Percentiles rank a stretch among this genome's conserved stretches.
phyloP scores from a whole-genome alignment of 176 grass and related monocot species.

The Musa itinerans region DNA sequence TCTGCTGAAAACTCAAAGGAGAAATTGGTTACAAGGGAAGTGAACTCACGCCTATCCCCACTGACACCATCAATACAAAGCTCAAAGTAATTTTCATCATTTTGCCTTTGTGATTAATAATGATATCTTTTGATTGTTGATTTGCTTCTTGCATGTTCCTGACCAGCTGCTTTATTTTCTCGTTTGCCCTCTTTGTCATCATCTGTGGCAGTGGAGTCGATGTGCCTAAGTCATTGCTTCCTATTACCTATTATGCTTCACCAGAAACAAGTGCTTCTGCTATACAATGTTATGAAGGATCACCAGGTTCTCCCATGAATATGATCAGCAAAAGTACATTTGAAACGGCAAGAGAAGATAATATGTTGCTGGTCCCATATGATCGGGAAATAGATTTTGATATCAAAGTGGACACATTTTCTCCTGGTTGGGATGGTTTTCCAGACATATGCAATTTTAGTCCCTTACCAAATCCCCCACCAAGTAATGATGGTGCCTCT shows the following conservation, averaged over 20 bases:
- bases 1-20: background rate
- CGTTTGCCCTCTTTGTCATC: background rate
- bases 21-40: background rate
- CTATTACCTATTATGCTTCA: conserved; percentile 7
- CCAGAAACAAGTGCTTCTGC: conserved; percentile 20
- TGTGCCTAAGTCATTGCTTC: background rate
- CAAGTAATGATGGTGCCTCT: conserved; percentile 1
- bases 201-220: conserved; percentile 13
- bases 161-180: background rate
- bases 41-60: conserved; percentile 3
- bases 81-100: conserved; percentile 5
- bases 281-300: conserved; percentile 8
- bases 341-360: background rate
- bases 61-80: conserved; percentile 19
- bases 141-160: background rate
- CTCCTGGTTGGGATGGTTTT: conserved; percentile 31
- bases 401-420: conserved; percentile 7
- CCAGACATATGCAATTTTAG: conserved; percentile 14
- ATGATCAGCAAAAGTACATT: conserved; percentile 17
- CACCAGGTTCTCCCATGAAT: conserved; percentile 16
- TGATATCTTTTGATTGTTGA: background rate
- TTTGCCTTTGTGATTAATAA: background rate
- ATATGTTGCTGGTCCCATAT: background rate
- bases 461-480: background rate
- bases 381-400: background rate